phyloP scores from a whole-genome alignment of 192 early-diverging fungal genomes.

The Mortierella alpina region DNA sequence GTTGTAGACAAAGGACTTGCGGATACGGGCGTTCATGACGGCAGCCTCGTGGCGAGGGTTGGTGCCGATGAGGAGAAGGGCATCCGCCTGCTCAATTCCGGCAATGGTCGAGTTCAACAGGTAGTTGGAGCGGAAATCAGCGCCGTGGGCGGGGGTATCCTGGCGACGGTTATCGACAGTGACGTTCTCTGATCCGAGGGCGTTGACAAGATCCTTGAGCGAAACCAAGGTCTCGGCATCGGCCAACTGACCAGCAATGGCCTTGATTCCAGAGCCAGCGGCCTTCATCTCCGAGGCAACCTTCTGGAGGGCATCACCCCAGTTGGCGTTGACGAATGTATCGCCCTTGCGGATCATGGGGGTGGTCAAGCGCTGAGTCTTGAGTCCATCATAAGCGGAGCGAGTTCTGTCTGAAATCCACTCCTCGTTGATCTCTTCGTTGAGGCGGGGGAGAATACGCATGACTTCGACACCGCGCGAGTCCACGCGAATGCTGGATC shows the following conservation, averaged over 20 bases:
- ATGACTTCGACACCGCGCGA: slow-evolving; percentile 97
- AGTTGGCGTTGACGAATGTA: slow-evolving; percentile 85
- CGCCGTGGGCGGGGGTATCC: slow-evolving; percentile 61
- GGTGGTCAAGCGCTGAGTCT: slow-evolving; percentile 93
- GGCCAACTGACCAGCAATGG: slow-evolving; percentile 91
- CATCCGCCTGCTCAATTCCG: slow-evolving; percentile 94
- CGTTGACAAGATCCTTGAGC: slow-evolving; percentile 95
- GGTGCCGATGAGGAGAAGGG: slow-evolving; percentile 89
- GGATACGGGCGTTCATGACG: slow-evolving; percentile 95
- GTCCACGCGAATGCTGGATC: slow-evolving; percentile 96
- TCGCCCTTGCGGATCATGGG: slow-evolving; percentile 89
- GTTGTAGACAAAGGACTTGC: slow-evolving; percentile 91
- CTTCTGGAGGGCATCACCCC: slow-evolving; percentile 84
- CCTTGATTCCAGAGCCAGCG: slow-evolving; percentile 74
- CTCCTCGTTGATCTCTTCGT: slow-evolving; percentile 98
- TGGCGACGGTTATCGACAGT: slow-evolving; percentile 74
- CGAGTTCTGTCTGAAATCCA: slow-evolving; percentile 99
- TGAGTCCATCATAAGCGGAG: slow-evolving; percentile 94
- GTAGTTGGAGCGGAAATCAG: slow-evolving; percentile 93
- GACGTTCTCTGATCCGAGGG: slow-evolving; percentile 86
- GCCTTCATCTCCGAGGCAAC: slow-evolving; percentile 78
- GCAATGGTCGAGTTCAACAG: slow-evolving; percentile 84
- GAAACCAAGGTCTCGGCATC: slow-evolving; percentile 95
- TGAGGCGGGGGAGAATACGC: slow-evolving; percentile 93
- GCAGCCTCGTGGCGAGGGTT: slow-evolving; percentile 98